Base-by-base conservation (phyloP, 31 red algal species). In the Porphyra umbilicalis region DNA sequence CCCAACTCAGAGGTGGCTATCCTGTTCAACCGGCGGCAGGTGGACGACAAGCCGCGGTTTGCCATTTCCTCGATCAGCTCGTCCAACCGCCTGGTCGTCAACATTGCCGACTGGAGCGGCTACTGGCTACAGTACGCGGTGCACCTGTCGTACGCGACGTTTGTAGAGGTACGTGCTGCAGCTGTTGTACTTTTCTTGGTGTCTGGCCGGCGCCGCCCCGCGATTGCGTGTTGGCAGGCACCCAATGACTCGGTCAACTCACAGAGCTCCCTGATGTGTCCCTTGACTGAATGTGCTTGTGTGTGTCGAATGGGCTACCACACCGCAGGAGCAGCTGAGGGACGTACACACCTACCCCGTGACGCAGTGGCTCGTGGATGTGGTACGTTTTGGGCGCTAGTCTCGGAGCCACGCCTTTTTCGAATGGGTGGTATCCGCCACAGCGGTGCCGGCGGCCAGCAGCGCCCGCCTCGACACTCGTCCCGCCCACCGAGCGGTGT, bases 321-420 rank as follows among this genome's bases (percentile, higher is more conserved):
- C n/a, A n/a, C n/a, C n/a, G n/a, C n/a, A n/a, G 30, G 57, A 71
- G 57, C 25, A n/a, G 57, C 7, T 71, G 25, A 71, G 30, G 8
- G 57, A 29, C 2, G 57, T 71, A 1, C 57, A 75, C 8, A 89
- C 87, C 35, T 89, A 89, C 33, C 87, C 87, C 1, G 81, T 75
- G n/a, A 77, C 77, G 29, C 87, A 89, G 76, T 89, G 81, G 81
- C 18, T 89, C 32, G 87, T 89, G 44, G 87, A 89, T 39, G 33
- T 84, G 2, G 57, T 71, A 71, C 13, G 57, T 71, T 71, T 4
- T 5, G 13, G 8, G 25, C 0, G 25, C 20, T 57, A 2, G 42
- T n/a, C 3, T 57, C 14, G 14, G 2, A 57, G 42, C 42, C 42
- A 57, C 16, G 8, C 42, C 20, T 20, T 3, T 3, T 3, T 9